phyloP scores from a whole-genome alignment of 805 yeast genomes.

The Torulaspora indica region DNA sequence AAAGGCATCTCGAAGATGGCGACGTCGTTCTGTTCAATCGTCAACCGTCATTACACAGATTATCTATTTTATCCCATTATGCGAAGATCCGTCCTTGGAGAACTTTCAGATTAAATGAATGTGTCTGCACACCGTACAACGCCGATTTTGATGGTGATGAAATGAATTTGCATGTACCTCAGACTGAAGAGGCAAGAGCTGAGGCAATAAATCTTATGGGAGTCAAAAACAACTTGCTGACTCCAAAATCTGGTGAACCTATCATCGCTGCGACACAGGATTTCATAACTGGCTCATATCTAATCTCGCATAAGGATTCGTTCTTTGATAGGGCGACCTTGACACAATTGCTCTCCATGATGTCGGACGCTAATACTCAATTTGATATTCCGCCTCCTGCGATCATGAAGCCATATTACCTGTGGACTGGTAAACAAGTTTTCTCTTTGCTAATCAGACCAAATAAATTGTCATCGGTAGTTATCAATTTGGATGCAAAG shows the following conservation, averaged over 20 bases:
- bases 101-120: slow-evolving; percentile 92
- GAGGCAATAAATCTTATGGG: slow-evolving; percentile 99
- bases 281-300: slow-evolving; percentile 93
- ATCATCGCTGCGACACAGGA: slow-evolving; percentile 99
- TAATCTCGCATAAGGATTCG: slow-evolving; percentile 88
- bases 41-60: slow-evolving; percentile 94
- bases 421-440: slow-evolving; percentile 98
- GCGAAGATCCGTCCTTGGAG: slow-evolving; percentile 98
- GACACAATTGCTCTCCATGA: slow-evolving; percentile 81
- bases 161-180: slow-evolving; percentile 98
- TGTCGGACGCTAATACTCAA: slow-evolving; percentile 86
- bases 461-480: slow-evolving; percentile 65
- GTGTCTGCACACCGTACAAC: slow-evolving; percentile 98
- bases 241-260: slow-evolving; percentile 98
- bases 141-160: slow-evolving; percentile 99
- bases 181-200: slow-evolving; percentile 97
- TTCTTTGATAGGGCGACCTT: slow-evolving; percentile 85
- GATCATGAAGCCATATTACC: slow-evolving; percentile 75
- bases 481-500: slow-evolving; percentile 89
- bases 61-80: slow-evolving; percentile 90
- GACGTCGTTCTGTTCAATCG: slow-evolving; percentile 93
- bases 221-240: slow-evolving; percentile 86
- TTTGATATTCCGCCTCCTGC: slow-evolving; percentile 96
- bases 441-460: slow-evolving; percentile 86
- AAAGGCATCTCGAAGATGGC: slow-evolving; percentile 95